Evolutionary conservation across 225 moss, liverwort and hornwort genomes (phyloP).

Genomic region (Pleurozium schreberi): DNA sequence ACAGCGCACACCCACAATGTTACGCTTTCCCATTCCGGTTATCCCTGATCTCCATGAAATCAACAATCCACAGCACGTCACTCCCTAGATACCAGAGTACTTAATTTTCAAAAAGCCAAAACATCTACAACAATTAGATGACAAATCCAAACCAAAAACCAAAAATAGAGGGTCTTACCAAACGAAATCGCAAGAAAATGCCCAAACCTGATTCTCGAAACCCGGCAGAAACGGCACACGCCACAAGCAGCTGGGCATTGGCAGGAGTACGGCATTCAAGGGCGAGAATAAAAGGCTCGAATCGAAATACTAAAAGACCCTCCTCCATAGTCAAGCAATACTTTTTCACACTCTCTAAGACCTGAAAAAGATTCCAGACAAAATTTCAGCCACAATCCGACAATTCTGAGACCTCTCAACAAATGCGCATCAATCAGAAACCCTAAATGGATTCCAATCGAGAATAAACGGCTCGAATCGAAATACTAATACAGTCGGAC

Average conservation of each 20-base stretch:
- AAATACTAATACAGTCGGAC: background rate
- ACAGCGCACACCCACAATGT: slow-evolving; percentile 74
- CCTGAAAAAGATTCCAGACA: background rate
- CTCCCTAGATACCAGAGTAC: background rate
- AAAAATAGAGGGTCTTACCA: background rate
- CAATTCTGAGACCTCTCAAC: background rate
- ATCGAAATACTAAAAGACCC: slow-evolving; percentile 72
- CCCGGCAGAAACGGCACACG: slow-evolving; percentile 68
- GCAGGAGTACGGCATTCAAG: slow-evolving; percentile 65
- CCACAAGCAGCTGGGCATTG: slow-evolving; percentile 57
- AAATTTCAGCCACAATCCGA: background rate
- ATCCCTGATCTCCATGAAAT: slow-evolving; percentile 36
- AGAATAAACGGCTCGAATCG: background rate
- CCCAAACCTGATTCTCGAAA: slow-evolving; percentile 75
- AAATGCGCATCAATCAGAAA: background rate
- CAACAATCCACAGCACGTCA: background rate
- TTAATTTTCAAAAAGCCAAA: background rate
- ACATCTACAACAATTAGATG: background rate
- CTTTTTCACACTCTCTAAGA: slow-evolving; percentile 21
- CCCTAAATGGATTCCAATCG: background rate
- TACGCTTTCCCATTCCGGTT: slow-evolving; percentile 70
- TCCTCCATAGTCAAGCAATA: slow-evolving; percentile 33
- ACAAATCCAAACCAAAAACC: background rate
- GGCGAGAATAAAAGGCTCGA: slow-evolving; percentile 93
- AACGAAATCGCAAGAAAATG: background rate